These are phyloP conservation scores for Plantago ovata DNA, from an alignment of 257 asterid genomes.

Conservation along the genomic window DNA sequence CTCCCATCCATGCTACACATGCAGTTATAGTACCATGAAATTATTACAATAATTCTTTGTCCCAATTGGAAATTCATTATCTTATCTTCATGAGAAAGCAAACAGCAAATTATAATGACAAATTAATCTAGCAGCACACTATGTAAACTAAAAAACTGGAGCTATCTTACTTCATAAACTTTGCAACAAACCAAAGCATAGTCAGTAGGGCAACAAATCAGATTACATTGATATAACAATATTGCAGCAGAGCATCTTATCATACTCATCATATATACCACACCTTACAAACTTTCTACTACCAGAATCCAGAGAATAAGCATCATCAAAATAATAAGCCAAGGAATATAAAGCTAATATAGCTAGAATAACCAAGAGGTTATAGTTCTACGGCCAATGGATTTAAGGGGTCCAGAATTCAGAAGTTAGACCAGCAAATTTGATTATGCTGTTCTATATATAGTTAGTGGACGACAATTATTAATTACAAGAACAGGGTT, in stretches of 20 bases:
- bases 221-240: too few species aligned
- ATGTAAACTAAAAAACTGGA: too few species aligned
- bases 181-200: too few species aligned
- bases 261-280: too few species aligned
- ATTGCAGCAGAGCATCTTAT: too few species aligned
- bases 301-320: background rate
- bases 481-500: background rate
- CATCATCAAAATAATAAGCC: background rate
- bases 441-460: background rate
- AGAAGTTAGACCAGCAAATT: background rate
- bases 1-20: background rate
- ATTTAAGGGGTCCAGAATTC: background rate
- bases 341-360: background rate
- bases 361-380: background rate
- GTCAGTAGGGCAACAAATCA: too few species aligned
- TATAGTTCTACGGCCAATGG: background rate
- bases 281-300: background rate
- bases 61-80: background rate
- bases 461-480: background rate
- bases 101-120: background rate
- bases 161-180: too few species aligned
- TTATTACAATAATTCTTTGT: too few species aligned
- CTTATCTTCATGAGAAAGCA: background rate
- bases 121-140: too few species aligned
- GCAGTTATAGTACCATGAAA: background rate